Percentiles rank a stretch among this genome's conserved stretches.
phyloP scores from a whole-genome alignment of 306 rosid genomes.

The Lathyrus sativus region DNA sequence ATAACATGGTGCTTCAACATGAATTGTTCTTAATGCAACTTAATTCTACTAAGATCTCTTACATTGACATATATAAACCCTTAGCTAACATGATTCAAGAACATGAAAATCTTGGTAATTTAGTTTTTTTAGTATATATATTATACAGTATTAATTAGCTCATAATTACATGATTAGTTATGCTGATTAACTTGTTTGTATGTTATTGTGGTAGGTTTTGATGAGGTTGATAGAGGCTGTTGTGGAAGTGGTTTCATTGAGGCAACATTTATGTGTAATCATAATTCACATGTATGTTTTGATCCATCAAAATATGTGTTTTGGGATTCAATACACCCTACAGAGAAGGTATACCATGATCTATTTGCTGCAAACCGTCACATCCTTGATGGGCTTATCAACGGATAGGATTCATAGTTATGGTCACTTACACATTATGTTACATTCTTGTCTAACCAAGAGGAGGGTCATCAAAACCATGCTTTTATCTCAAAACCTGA shows the following conservation, averaged over 20 bases:
- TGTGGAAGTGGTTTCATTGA: constrained; percentile 71
- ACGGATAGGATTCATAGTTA: constrained; percentile 17
- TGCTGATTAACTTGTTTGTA: background rate
- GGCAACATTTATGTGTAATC: constrained; percentile 54
- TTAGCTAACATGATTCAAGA: constrained; percentile 46
- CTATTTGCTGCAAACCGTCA: constrained; percentile 38
- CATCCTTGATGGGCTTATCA: constrained; percentile 45
- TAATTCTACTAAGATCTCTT: constrained; percentile 45
- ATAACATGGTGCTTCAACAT: constrained; percentile 60
- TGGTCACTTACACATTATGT: background rate
- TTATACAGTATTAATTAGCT: no score
- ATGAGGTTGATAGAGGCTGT: constrained; percentile 54
- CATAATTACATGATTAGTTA: background rate
- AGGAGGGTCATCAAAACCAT: background rate
- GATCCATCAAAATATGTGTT: constrained; percentile 64
- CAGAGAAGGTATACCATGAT: constrained; percentile 49
- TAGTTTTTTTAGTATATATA: no score
- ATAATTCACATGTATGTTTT: constrained; percentile 44
- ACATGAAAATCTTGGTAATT: constrained; percentile 42
- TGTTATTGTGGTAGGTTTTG: constrained; percentile 51
- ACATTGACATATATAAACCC: constrained; percentile 59
- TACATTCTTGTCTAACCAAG: background rate
- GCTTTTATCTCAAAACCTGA: background rate
- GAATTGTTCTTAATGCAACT: constrained; percentile 48
- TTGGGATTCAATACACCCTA: constrained; percentile 78